A percentile compares a stretch with the other conserved stretches of the same genome.
Evolutionary conservation across 140 eudicot species (phyloP).

Genomic region (Cichorium intybus): DNA sequence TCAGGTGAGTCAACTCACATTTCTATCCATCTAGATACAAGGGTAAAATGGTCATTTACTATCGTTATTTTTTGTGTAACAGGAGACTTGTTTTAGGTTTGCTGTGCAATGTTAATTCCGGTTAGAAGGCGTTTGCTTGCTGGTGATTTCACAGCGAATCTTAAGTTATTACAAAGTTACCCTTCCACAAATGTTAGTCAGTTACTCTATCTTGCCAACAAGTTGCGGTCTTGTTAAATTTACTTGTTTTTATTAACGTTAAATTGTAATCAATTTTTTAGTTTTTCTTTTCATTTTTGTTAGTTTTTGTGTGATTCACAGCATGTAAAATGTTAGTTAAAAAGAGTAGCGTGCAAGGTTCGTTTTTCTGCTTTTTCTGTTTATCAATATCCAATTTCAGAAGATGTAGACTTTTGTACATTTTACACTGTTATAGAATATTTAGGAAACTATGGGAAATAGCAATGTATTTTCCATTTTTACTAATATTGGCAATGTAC

Average conservation of each 20-base stretch:
- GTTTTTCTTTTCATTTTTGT: conserved; percentile 9
- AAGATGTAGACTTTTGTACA: conserved; percentile 4
- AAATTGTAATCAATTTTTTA: not conserved
- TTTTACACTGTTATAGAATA: not conserved
- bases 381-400: too few relatives aligned
- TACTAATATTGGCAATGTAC: not conserved
- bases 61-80: conserved; percentile 10
- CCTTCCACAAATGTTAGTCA: conserved; percentile 88
- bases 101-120: conserved; percentile 90
- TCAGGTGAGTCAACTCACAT: conserved; percentile 54
- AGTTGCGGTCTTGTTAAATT: conserved; percentile 48
- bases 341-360: conserved; percentile 19
- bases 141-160: conserved; percentile 95
- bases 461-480: too few relatives aligned
- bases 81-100: conserved; percentile 84
- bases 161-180: conserved; percentile 83
- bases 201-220: conserved; percentile 86
- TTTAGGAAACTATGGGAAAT: too few relatives aligned
- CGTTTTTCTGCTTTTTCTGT: not conserved
- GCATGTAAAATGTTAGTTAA: conserved; percentile 42
- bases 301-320: conserved; percentile 18
- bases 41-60: not conserved
- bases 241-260: not conserved
- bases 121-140: conserved; percentile 89
- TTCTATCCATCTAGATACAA: not conserved